Evolutionary conservation across 805 yeast species (phyloP).

Genomic region (Candida sithepensis): DNA sequence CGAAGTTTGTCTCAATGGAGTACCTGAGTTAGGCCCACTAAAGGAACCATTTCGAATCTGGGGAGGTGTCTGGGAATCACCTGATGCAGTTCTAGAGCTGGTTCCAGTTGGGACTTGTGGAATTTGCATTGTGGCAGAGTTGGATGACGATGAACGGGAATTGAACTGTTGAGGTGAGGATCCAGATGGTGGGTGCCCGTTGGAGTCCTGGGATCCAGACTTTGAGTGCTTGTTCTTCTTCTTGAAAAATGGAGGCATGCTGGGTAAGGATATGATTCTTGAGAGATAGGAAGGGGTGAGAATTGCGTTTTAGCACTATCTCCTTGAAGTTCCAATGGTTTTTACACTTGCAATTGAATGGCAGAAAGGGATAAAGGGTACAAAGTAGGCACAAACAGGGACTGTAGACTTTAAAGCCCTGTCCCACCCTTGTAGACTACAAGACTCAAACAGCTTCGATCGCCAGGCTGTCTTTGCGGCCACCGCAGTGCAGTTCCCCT

Average conservation of each 20-base stretch:
- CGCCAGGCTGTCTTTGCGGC: too few relatives aligned
- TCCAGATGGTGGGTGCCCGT: slow-evolving; percentile 4
- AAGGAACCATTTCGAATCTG: slow-evolving; percentile 4
- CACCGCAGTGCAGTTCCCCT: too few relatives aligned
- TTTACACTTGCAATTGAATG: too few relatives aligned
- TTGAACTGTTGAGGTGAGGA: slow-evolving; percentile 10
- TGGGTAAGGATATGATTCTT: too few relatives aligned
- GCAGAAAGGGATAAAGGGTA: too few relatives aligned
- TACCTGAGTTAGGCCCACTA: background rate
- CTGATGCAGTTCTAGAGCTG: background rate
- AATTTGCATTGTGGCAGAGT: slow-evolving; percentile 3
- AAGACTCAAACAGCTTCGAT: too few relatives aligned
- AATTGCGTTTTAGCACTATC: too few relatives aligned
- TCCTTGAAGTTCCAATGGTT: too few relatives aligned
- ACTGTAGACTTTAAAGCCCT: too few relatives aligned
- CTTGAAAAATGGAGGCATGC: slow-evolving; percentile 24
- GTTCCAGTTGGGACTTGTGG: slow-evolving; percentile 4
- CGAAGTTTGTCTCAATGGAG: slow-evolving; percentile 10
- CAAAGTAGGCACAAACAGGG: too few relatives aligned
- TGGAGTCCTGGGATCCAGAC: slow-evolving; percentile 12
- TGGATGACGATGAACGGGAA: slow-evolving; percentile 4
- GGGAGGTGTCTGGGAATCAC: slow-evolving; percentile 6
- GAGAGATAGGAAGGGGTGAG: background rate
- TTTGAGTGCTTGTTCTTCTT: slow-evolving; percentile 19
- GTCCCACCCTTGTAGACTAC: too few relatives aligned